Evolutionary conservation across 2,329 filamentous ascomycete species (phyloP).

Genomic region (Cercospora citrullina): DNA sequence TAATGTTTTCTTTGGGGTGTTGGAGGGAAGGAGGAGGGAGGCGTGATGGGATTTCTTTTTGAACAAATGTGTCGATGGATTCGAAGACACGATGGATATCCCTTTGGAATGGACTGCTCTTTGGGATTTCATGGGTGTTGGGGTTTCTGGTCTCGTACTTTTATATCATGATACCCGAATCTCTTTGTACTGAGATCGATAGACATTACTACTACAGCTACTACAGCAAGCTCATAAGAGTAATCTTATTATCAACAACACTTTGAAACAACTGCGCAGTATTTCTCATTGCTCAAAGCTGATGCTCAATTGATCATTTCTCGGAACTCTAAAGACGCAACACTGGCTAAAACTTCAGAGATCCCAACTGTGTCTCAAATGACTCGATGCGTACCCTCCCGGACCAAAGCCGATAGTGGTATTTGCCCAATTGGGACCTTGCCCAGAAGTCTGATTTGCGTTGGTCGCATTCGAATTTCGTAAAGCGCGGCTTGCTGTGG

Average conservation of each 20-base stretch:
- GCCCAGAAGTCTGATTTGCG: neutral
- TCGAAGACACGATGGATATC: neutral
- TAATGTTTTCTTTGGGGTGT: neutral
- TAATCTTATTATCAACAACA: neutral
- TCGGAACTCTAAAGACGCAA: too few species aligned
- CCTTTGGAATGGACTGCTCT: neutral
- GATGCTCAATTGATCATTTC: too few species aligned
- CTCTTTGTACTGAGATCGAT: neutral
- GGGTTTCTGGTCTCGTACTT: neutral
- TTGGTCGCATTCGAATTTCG: neutral
- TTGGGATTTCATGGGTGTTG: neutral
- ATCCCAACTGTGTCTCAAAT: neutral
- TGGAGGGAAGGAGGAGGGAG: neutral
- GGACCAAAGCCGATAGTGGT: neutral
- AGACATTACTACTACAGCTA: neutral
- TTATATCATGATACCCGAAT: constrained; percentile 1
- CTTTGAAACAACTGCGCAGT: neutral
- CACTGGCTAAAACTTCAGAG: neutral
- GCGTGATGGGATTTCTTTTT: neutral
- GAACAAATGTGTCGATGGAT: neutral
- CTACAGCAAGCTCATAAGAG: neutral
- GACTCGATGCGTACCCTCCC: neutral
- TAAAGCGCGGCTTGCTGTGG: neutral
- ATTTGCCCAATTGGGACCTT: neutral
- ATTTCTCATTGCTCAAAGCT: too few species aligned